Percentiles rank a stretch among this genome's conserved stretches.
Conservation (phyloP, 768 basidiomycete genomes). For the Naganishia randhawae region DNA sequence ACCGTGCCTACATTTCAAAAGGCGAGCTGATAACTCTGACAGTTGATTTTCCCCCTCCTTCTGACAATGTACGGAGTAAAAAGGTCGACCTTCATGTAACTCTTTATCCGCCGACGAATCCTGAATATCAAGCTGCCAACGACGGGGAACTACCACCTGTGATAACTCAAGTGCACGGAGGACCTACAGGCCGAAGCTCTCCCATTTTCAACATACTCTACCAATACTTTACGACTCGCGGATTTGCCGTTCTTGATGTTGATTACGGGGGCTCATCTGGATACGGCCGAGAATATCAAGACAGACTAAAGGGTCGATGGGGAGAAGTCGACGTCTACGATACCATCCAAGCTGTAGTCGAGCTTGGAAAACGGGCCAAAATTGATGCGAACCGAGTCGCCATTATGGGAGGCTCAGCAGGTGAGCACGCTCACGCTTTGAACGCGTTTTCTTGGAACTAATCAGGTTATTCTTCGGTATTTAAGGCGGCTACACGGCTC, state of each 20-base stretch:
- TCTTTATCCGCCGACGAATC: conserved; percentile 67
- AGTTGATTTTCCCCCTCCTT: conserved; percentile 24
- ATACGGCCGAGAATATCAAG: conserved; percentile 67
- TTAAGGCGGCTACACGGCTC: conserved; percentile 61
- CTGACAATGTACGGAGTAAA: conserved; percentile 11
- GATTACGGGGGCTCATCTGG: conserved; percentile 71
- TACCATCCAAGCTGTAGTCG: conserved; percentile 58
- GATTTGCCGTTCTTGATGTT: conserved; percentile 61
- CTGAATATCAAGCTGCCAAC: conserved; percentile 56
- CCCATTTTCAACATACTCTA: conserved; percentile 13
- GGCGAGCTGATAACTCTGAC: conserved; percentile 22
- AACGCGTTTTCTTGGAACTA: not conserved
- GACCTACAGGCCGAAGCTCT: conserved; percentile 53
- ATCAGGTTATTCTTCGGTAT: not conserved
- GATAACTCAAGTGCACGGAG: conserved; percentile 66
- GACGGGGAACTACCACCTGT: conserved; percentile 68
- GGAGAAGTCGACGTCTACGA: conserved; percentile 71
- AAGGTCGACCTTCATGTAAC: conserved; percentile 57
- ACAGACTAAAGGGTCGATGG: conserved; percentile 55
- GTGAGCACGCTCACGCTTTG: conserved; percentile 24
- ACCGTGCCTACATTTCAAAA: conserved; percentile 15
- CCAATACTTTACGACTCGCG: conserved; percentile 35
- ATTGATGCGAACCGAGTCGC: conserved; percentile 64
- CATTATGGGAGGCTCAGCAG: conserved; percentile 67
- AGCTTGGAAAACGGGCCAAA: conserved; percentile 57